Base-by-base conservation (phyloP, 768 basidiomycete genomes). In the Pisolithus tinctorius region DNA sequence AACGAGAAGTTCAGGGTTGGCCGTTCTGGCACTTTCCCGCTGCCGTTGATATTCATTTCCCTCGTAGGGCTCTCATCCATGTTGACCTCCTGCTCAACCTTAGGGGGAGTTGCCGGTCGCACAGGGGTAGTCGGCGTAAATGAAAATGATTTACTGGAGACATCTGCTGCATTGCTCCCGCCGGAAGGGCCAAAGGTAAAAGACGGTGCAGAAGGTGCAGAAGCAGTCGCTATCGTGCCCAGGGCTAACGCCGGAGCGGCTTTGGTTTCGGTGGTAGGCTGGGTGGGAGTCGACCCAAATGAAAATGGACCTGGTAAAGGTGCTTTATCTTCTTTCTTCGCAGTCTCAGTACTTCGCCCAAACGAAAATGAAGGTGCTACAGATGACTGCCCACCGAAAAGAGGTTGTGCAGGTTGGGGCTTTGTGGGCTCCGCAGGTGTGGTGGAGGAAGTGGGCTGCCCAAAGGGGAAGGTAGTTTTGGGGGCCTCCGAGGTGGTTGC, bases 51-150 rank as follows among this genome's bases (percentile, higher is more conserved):
- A 45, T 78, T 77, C 60, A 80, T 68, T 8, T 84, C 83, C 52
- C 86, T 74, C 3, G 78, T 81, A 1, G 88, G 88, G 57, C 88
- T 90, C 66, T 89, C 88, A 38, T 90, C 88, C 88, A 90, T 90
- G 50, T 69, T 78, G 56, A 85, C 78, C 53, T 87, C 87, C 45
- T 82, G 76, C 42, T 82, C 83, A 31, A 73, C 71, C 51, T 73
- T 80, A 2, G 87, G 87, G 9, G 86, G 85, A 0, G 86, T 88
- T 5, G 71, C 68, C n/a, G 85, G 74, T 20, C 83, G 72, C 26
- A 72, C 64, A 41, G 65, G 42, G 10, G 69, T 56, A 11, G 74
- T 51, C 30, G 69, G 55, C 31, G 80, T 81, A 52, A 87, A 86
- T 13, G 70, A 39, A 54, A 86, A 85, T 10, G 76, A 63, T 57